Conservation (phyloP, 1,284 basidiomycete species). For the Trametes polyzona region DNA sequence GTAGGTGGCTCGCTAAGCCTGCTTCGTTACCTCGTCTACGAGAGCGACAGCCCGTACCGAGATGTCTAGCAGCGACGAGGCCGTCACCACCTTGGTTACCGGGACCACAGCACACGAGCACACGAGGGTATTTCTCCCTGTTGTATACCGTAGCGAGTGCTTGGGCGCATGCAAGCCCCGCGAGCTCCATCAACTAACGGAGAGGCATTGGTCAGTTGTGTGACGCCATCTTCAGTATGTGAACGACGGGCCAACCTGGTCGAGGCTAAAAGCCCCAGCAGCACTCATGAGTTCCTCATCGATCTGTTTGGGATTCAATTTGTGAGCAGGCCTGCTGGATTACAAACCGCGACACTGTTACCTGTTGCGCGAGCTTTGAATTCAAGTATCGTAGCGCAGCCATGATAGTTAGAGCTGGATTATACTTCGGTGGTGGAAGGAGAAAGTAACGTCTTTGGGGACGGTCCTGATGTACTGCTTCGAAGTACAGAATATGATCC, state of each 20-base stretch:
- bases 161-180: slow-evolving; percentile 96
- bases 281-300: slow-evolving; percentile 91
- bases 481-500: too few species aligned
- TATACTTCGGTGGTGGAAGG: too few species aligned
- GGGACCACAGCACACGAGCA: slow-evolving; percentile 94
- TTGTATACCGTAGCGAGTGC: slow-evolving; percentile 80
- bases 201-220: not conserved
- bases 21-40: not conserved
- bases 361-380: slow-evolving; percentile 82
- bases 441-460: too few species aligned
- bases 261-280: slow-evolving; percentile 86
- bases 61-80: slow-evolving; percentile 93
- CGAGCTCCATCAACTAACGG: slow-evolving; percentile 92
- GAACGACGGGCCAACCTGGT: slow-evolving; percentile 62
- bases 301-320: slow-evolving; percentile 55
- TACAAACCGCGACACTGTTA: slow-evolving; percentile 32
- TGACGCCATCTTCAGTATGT: not conserved
- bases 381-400: slow-evolving; percentile 71
- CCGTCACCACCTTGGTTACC: slow-evolving; percentile 99
- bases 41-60: slow-evolving; percentile 55
- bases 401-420: too few species aligned
- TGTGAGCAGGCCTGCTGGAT: not conserved
- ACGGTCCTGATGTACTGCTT: too few species aligned
- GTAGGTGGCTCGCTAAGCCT: not conserved
- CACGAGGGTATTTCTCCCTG: slow-evolving; percentile 65